Conservation (phyloP, 352 stramenopile species). For the Globisporangium viniferum region DNA sequence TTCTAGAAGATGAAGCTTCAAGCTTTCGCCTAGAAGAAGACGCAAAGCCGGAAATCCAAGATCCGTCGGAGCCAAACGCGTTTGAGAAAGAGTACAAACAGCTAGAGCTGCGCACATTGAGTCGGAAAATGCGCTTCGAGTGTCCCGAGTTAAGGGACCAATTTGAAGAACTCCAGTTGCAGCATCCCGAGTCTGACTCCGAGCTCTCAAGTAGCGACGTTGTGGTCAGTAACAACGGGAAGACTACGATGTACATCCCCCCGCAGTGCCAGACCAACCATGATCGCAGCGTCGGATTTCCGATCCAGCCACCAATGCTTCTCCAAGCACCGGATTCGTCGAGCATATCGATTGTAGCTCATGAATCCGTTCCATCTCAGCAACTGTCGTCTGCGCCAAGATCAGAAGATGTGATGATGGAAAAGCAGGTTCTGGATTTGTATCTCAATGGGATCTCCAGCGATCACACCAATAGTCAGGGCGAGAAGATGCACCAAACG, state of each 20-base stretch:
- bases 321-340: conserved; percentile 1
- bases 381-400: neutral
- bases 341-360: conserved; percentile 3
- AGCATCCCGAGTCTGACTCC: neutral
- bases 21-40: neutral
- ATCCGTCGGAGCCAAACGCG: conserved; percentile 12
- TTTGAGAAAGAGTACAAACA: conserved; percentile 12
- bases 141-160: conserved; percentile 15
- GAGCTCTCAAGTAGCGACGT: conserved; percentile 18
- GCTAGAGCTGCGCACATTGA: conserved; percentile 14
- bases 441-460: conserved; percentile 55
- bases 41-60: conserved; percentile 14
- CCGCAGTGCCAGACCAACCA: conserved; percentile 11
- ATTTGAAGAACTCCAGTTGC: conserved; percentile 9
- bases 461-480: conserved; percentile 14
- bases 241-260: conserved; percentile 54
- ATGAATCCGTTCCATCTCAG: neutral
- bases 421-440: conserved; percentile 59
- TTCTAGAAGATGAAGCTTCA: neutral
- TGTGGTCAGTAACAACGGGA: conserved; percentile 35
- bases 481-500: neutral
- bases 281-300: neutral
- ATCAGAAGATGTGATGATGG: conserved; percentile 34
- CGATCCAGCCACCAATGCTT: neutral
- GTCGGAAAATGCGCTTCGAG: conserved; percentile 27